Conservation (phyloP, 768 basidiomycete genomes). For the Mycena vitilis region DNA sequence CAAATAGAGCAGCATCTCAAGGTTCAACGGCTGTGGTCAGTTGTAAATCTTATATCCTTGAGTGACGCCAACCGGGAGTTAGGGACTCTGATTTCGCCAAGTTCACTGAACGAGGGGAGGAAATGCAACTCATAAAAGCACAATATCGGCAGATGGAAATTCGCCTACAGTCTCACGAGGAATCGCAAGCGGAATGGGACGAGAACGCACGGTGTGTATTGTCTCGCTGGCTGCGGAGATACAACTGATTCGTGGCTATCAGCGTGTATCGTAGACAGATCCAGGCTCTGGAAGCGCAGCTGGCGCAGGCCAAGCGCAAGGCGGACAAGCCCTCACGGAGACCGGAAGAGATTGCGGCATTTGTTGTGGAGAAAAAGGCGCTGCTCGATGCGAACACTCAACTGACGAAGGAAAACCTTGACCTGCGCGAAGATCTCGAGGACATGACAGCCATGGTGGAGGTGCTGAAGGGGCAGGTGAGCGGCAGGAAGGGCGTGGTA, state of each 20-base stretch:
- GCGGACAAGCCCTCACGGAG: constrained; percentile 47
- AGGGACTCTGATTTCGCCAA: constrained; percentile 84
- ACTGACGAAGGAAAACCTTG: constrained; percentile 69
- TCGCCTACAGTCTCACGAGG: constrained; percentile 68
- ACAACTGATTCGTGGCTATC: constrained; percentile 15
- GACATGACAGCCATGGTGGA: constrained; percentile 81
- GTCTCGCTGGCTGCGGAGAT: not conserved
- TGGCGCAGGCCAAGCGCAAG: constrained; percentile 59
- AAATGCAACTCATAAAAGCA: constrained; percentile 66
- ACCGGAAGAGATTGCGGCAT: constrained; percentile 55
- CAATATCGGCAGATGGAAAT: constrained; percentile 76
- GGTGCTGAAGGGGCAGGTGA: constrained; percentile 67
- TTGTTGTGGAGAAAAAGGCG: constrained; percentile 58
- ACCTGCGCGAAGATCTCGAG: constrained; percentile 66
- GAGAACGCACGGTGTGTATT: constrained; percentile 68
- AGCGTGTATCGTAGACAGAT: constrained; percentile 72
- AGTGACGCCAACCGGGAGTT: not conserved
- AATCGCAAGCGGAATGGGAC: constrained; percentile 64
- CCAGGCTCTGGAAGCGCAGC: constrained; percentile 68
- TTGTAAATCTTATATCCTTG: constrained; percentile 13
- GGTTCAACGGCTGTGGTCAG: constrained; percentile 83
- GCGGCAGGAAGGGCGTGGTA: constrained; percentile 55
- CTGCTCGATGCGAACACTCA: constrained; percentile 62
- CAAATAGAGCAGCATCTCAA: constrained; percentile 86
- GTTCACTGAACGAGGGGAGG: constrained; percentile 72